Evolutionary conservation across 2,329 filamentous ascomycete species (phyloP), one percentile per base, ranked within the genome.

Genomic region (Alternaria novae-zelandiae): DNA sequence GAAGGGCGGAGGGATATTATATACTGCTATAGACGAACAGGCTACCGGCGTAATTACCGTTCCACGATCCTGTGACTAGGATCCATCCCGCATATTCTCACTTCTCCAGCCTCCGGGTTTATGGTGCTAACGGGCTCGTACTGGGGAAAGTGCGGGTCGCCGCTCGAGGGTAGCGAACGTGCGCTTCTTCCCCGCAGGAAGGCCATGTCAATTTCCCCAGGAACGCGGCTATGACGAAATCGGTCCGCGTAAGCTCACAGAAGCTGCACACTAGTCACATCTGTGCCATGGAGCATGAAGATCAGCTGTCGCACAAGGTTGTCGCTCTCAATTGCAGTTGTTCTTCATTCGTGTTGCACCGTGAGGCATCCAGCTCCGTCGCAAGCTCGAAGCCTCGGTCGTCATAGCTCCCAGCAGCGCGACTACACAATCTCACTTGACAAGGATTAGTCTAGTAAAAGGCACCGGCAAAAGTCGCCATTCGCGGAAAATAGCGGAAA

Each of bases 181-280:
- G 64, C 66, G 64, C 62, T 62, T 71, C 68, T 72, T 71, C 68
- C 73, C 74, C 72, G 73, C 72, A 75, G 67, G 59, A 64, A 63
- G 64, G 54, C 46, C 51, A 59, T 64, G 68, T 57, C 63, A 69
- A 71, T 70, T 46, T 53, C 43, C 50, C 61, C 67, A 75, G 73
- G 73, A 64, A 74, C 70, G 69, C 66, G 63, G 62, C 68, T 63
- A 72, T 70, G 66, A 71, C 66, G 67, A 64, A 64, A 66, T 64
- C 36, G 47, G 36, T 30, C 32, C 28, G 51, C 57, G 62, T 25
- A 17, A 61, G 43, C 55, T 61, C 25, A 51, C 47, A 56, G 50
- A 32, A 51, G 57, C 59, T 17, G 54, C 21, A 20, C 4, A 59
- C 44, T 32, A 12, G 15, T 25, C 59, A 41, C 20, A 50, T 20